Evolutionary conservation across 2,329 filamentous ascomycete genomes (phyloP).

Genomic region (Raffaelea albimanens): DNA sequence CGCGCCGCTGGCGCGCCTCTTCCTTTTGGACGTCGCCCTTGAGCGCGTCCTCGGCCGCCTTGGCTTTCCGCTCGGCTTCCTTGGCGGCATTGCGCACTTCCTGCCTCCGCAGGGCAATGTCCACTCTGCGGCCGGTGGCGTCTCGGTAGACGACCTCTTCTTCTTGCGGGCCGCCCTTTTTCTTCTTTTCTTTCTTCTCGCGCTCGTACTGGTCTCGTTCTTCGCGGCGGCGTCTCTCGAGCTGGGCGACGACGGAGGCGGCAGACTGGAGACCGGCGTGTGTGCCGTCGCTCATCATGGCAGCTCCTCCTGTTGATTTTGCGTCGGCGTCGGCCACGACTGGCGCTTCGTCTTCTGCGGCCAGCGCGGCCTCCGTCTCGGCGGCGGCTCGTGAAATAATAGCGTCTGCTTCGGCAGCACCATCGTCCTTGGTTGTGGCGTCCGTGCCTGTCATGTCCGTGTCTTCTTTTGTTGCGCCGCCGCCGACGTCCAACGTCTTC

Average conservation of each 20-base stretch:
- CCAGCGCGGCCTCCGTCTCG: slow-evolving; percentile 47
- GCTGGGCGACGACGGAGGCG: slow-evolving; percentile 62
- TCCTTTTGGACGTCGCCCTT: slow-evolving; percentile 79
- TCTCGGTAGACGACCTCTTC: slow-evolving; percentile 90
- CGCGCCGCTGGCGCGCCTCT: slow-evolving; percentile 53
- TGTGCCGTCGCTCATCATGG: slow-evolving; percentile 81
- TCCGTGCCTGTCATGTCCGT: too few species aligned
- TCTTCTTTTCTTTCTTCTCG: slow-evolving; percentile 21
- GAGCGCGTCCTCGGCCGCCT: slow-evolving; percentile 57
- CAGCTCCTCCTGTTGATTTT: slow-evolving; percentile 23
- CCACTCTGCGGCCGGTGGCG: slow-evolving; percentile 87
- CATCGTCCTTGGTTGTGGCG: slow-evolving; percentile 5
- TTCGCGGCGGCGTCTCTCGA: slow-evolving; percentile 43
- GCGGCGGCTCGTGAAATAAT: slow-evolving; percentile 65
- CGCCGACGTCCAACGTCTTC: slow-evolving; percentile 55
- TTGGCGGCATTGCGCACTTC: slow-evolving; percentile 59
- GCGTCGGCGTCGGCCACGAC: slow-evolving; percentile 34
- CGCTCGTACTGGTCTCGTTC: slow-evolving; percentile 22
- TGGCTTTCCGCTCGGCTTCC: slow-evolving; percentile 64
- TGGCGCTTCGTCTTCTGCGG: slow-evolving; percentile 40
- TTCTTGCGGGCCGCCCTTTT: slow-evolving; percentile 86
- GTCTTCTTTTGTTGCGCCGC: slow-evolving; percentile 12
- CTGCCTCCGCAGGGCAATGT: slow-evolving; percentile 81
- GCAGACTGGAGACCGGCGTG: slow-evolving; percentile 81
- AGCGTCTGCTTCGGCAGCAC: slow-evolving; percentile 60